A percentile compares a stretch with the other conserved stretches of the same genome.
These are phyloP conservation scores for Pinus albicaulis DNA, from an alignment of 75 land plant genomes.

Conservation along the genomic window DNA sequence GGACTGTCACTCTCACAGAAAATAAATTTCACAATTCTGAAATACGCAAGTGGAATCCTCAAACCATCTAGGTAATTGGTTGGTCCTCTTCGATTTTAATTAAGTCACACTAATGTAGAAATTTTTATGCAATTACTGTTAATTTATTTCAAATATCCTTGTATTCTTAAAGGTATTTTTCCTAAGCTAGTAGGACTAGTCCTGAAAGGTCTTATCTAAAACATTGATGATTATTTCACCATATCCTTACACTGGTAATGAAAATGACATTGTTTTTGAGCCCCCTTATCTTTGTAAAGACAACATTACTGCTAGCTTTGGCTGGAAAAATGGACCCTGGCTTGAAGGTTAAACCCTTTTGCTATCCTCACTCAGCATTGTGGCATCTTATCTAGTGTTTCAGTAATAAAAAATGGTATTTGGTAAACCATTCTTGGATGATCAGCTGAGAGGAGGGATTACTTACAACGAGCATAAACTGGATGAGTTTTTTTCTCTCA, in stretches of 20 bases:
- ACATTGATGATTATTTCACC: too few relatives aligned
- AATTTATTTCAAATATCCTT: too few relatives aligned
- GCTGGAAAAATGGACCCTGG: conserved; percentile 74
- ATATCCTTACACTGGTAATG: not conserved
- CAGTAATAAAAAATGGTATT: not conserved
- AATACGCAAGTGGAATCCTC: conserved; percentile 68
- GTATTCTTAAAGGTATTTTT: not conserved
- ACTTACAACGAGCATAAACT: conserved; percentile 74
- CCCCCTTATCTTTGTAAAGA: conserved; percentile 84
- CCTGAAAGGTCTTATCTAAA: not conserved
- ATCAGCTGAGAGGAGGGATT: conserved; percentile 62
- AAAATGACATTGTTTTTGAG: conserved; percentile 84
- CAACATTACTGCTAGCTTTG: conserved; percentile 69
- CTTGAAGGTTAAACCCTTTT: conserved; percentile 42
- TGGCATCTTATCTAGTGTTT: not conserved
- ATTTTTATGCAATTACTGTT: too few relatives aligned
- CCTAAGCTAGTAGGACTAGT: not conserved
- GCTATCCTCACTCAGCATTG: too few relatives aligned
- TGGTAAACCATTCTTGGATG: not conserved
- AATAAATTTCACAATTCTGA: conserved; percentile 64
- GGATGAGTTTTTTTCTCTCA: conserved; percentile 74
- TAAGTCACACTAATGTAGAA: too few relatives aligned
- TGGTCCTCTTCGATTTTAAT: not conserved
- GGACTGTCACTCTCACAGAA: conserved; percentile 50
- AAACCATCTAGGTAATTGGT: conserved; percentile 63